Base-by-base conservation (phyloP, 2,329 filamentous ascomycete genomes). In the Colletotrichum magnum region DNA sequence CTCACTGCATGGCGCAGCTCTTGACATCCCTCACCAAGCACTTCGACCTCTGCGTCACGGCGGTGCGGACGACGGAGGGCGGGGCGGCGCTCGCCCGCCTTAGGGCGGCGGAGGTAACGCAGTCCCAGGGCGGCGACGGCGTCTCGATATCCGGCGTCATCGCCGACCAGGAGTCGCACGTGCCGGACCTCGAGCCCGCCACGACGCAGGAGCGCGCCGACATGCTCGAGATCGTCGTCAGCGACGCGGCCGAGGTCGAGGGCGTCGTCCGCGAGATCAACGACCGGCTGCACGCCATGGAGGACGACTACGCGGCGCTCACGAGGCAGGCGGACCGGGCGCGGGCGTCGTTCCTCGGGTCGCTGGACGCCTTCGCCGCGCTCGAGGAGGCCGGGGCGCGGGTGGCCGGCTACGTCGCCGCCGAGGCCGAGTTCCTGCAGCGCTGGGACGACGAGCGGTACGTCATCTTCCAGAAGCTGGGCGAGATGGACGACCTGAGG, bases 21-120 rank as follows among this genome's bases (percentile, higher is more conserved):
- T 88, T 98, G 2, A 89, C 94, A 65, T 94, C 92, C 1, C 84
- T 98, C 4, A 94, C 94, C 7, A 89, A 88, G 28, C 95, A 98
- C 80, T 98, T 97, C 77, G 95, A 98, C 79, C 89, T 97, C 72
- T 98, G 95, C 79, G 93, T 97, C 15, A 95, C 92, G 1, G 95
- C 95, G 1, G 92, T 98, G 51, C 93, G 94, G 69, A 94, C 95
- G 58, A 98, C 95, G 3, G 94, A 97, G 81, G 93, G 92, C 36
- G 93, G 91, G 5, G 90, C 90, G 13, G 92, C 90, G 5, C 84
- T 91, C 53, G 92, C 91, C 6, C 88, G 90, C 12, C 87, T 88
- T 58, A 92, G 89, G 72, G 92, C 90, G 0, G 91, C 91, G 51
- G 91, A 93, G 73, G 87, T 87, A 36, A 88, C 78, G 75, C 86